Evolutionary conservation across 2,329 filamentous ascomycete species (phyloP).

Genomic region (Colletotrichum camelliae): DNA sequence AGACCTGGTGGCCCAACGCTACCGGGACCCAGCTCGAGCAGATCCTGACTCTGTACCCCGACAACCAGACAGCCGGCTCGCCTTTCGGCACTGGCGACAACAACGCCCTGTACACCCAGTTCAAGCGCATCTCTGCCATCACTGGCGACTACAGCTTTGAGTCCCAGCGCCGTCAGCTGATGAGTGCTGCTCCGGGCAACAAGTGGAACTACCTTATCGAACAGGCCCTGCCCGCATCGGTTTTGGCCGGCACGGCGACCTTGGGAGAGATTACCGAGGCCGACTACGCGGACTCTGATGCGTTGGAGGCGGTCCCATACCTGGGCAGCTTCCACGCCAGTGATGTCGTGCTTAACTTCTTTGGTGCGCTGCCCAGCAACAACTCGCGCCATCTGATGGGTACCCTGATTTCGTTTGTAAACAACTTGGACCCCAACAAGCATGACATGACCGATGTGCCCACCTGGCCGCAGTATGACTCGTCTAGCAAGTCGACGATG

Average conservation of each 20-base stretch:
- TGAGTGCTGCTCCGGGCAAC: background rate
- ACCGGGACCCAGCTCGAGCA: conserved; percentile 50
- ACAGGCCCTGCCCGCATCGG: conserved; percentile 33
- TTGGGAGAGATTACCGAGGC: conserved; percentile 63
- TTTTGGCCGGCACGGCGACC: conserved; percentile 49
- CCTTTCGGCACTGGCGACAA: background rate
- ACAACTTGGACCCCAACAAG: conserved; percentile 72
- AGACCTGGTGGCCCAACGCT: conserved; percentile 30
- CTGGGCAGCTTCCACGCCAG: conserved; percentile 78
- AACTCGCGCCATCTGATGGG: conserved; percentile 51
- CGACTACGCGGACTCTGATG: conserved; percentile 31
- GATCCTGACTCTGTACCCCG: conserved; percentile 54
- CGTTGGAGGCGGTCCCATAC: conserved; percentile 51
- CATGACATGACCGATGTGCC: conserved; percentile 33
- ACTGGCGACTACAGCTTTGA: background rate
- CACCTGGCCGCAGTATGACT: conserved; percentile 35
- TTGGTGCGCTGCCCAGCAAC: conserved; percentile 52
- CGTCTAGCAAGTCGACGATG: background rate
- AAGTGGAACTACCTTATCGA: conserved; percentile 37
- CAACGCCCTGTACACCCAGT: background rate
- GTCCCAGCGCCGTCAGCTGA: background rate
- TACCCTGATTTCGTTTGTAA: conserved; percentile 74
- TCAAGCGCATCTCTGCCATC: background rate
- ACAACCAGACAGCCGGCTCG: conserved; percentile 46
- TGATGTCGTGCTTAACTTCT: conserved; percentile 69